Evolutionary conservation across 306 rosid genomes (phyloP).

Genomic region (Quercus alba): DNA sequence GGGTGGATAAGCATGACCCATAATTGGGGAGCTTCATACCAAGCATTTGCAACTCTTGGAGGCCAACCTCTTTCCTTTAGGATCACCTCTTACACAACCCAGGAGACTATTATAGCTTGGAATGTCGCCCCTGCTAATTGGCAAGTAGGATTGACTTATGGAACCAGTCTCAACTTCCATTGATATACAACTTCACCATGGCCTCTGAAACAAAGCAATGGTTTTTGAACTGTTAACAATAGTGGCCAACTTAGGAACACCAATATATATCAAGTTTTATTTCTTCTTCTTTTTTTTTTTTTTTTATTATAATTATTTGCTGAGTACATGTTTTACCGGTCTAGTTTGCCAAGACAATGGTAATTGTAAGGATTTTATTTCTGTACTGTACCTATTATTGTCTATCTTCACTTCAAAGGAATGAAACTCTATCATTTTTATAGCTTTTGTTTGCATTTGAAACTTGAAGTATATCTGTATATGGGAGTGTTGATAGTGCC

Average conservation of each 20-base stretch:
- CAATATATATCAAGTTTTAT: background rate
- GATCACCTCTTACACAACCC: constrained; percentile 66
- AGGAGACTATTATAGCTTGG: constrained; percentile 56
- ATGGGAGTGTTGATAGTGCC: too few relatives aligned
- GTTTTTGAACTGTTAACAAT: background rate
- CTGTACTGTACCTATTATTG: too few relatives aligned
- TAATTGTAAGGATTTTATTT: too few relatives aligned
- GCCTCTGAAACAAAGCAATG: background rate
- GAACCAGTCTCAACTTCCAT: constrained; percentile 50
- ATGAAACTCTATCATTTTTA: too few relatives aligned
- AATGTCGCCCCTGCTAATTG: constrained; percentile 72
- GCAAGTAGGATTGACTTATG: constrained; percentile 59
- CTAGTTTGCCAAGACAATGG: too few relatives aligned
- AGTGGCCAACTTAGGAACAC: background rate
- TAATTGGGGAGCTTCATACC: constrained; percentile 96
- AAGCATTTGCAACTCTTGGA: constrained; percentile 70
- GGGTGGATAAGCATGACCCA: constrained; percentile 92
- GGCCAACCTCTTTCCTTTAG: constrained; percentile 80
- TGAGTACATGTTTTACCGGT: background rate
- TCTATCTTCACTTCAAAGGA: too few relatives aligned
- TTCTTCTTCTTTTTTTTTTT: background rate
- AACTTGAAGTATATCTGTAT: too few relatives aligned
- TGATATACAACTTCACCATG: constrained; percentile 6
- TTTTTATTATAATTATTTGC: background rate
- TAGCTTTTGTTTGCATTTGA: too few relatives aligned